Evolutionary conservation across 371 early-diverging fungal genomes (phyloP).

Genomic region (Quaeritorhiza haematococci): DNA sequence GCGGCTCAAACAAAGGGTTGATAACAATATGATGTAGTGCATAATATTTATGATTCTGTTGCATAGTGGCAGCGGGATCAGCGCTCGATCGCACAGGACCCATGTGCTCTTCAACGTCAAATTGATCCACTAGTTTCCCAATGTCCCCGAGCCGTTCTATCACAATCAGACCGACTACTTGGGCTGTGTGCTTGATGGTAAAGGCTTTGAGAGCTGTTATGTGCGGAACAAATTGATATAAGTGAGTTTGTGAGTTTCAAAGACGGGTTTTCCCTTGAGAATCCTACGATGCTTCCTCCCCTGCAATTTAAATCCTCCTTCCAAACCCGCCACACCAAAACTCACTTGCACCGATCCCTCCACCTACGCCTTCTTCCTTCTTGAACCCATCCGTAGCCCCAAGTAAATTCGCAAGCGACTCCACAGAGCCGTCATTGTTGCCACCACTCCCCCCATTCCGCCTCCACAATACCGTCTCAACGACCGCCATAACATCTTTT

Average conservation of each 20-base stretch:
- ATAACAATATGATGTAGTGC: slow-evolving; percentile 22
- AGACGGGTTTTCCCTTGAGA: neutral
- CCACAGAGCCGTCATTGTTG: too few relatives aligned
- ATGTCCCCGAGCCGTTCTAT: slow-evolving; percentile 13
- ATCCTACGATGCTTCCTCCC: too few relatives aligned
- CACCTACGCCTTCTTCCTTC: neutral
- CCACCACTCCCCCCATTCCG: too few relatives aligned
- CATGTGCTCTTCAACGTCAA: slow-evolving; percentile 30
- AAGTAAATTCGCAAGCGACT: slow-evolving; percentile 11
- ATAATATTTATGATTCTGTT: slow-evolving; percentile 5
- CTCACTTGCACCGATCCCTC: slow-evolving; percentile 2
- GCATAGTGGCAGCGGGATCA: too few relatives aligned
- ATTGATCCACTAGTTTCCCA: slow-evolving; percentile 25
- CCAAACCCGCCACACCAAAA: neutral
- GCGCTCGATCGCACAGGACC: too few relatives aligned
- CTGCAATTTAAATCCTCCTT: neutral
- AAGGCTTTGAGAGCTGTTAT: neutral
- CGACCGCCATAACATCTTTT: slow-evolving; percentile 13
- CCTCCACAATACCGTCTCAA: neutral
- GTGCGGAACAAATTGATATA: neutral
- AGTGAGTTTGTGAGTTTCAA: slow-evolving; percentile 8
- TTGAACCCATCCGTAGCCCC: slow-evolving; percentile 5
- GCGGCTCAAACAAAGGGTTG: slow-evolving; percentile 36
- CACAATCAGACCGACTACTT: slow-evolving; percentile 20
- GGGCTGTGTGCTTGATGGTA: slow-evolving; percentile 5